phyloP scores from a whole-genome alignment of 192 early-diverging fungal species.

The Backusella luteola region DNA sequence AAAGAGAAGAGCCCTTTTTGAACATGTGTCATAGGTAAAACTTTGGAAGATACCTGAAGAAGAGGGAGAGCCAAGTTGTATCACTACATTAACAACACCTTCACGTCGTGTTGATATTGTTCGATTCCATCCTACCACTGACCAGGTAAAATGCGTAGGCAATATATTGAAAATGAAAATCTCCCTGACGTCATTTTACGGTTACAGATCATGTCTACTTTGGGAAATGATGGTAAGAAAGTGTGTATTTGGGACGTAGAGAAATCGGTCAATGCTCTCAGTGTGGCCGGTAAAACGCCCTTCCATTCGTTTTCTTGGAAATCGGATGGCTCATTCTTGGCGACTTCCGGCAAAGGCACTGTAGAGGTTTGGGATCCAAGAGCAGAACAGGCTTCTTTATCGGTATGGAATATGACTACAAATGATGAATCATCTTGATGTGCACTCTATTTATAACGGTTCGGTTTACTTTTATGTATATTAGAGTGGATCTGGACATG shows the following conservation, averaged over 20 bases:
- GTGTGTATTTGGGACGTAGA: conserved; percentile 52
- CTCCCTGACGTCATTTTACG: background rate
- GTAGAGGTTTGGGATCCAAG: conserved; percentile 66
- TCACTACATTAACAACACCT: conserved; percentile 32
- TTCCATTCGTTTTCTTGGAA: conserved; percentile 64
- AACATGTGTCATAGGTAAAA: conserved; percentile 38
- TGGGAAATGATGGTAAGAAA: conserved; percentile 40
- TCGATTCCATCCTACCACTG: conserved; percentile 48
- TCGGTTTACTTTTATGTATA: background rate
- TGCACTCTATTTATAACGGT: background rate
- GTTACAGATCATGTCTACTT: conserved; percentile 43
- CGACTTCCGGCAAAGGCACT: conserved; percentile 54
- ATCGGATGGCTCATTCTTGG: conserved; percentile 51
- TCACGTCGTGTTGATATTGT: conserved; percentile 40
- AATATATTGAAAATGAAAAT: background rate
- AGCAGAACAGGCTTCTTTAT: conserved; percentile 22
- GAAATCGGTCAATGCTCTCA: conserved; percentile 17
- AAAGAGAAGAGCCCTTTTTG: background rate
- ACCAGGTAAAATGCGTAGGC: conserved; percentile 30
- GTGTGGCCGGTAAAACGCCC: conserved; percentile 16
- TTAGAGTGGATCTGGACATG: conserved; percentile 50
- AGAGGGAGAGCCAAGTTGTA: conserved; percentile 14
- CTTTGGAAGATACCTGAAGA: conserved; percentile 40
- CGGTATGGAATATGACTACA: conserved; percentile 15
- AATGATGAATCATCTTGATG: background rate